Base-by-base conservation (phyloP, 225 moss, liverwort and hornwort species). In the Physcomitrellopsis africana region DNA sequence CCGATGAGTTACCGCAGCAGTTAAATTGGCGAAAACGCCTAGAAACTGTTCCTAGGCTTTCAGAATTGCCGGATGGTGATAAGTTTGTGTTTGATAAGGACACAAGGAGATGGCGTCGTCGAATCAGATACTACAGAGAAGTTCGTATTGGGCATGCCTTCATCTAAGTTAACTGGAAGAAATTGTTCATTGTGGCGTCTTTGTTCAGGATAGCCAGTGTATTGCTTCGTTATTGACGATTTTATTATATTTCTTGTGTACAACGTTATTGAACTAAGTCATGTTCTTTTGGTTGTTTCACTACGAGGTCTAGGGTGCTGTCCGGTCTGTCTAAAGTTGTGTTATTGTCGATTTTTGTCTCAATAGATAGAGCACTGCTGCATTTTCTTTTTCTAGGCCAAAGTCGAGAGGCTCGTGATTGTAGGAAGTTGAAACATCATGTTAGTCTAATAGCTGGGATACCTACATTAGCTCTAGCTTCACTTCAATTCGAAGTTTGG, bases 81-180 rank as follows among this genome's bases (percentile, higher is more conserved):
- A 76, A 48, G 23, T 18, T 82, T 32, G 80, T 67, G 46, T 88
- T 88, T 70, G 82, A 82, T 29, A 85, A 51, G 62, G 88, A 88
- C 69, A 85, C 77, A 12, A 80, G 85, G 73, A 82, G 85, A 52
- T 88, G 88, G 88, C 82, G 82, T 52, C 85, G 82, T 58, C 82
- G 88, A 80, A 65, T 80, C 75, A 84, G 80, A 24, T 78, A 80
- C 62, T 85, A 85, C 63, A 82, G 77, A 83, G 80, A 88, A 82
- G 88, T 88, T 53, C 16, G 81, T 62, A 29, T 29, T 37, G 20
- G n/a, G 29, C 19, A 18, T 7, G 7, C 48, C 17, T 0, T 43
- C 49, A 43, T 45, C 57, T 42, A 29, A 51, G 5, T 78, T 26
- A 26, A 26, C 16, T 42, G 4, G 60, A 79, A 42, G 44, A 16